phyloP scores from a whole-genome alignment of 164 flowering plant genomes.

The Umbellularia californica region DNA sequence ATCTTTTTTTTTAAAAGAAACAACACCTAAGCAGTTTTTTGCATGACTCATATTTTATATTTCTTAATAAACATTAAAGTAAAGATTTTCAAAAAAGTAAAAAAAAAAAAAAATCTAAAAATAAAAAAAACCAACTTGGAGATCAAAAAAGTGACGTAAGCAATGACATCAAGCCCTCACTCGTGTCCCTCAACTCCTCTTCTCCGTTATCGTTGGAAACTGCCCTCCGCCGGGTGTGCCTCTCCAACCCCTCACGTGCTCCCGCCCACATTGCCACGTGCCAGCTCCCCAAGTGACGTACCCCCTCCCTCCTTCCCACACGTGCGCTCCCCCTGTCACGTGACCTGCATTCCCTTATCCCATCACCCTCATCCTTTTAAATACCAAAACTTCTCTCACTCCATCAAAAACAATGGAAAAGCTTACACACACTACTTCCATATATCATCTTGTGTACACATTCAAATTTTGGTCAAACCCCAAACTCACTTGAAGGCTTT shows the following conservation, averaged over 20 bases:
- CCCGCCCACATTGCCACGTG: slow-evolving; percentile 16
- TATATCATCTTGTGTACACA: too few species aligned
- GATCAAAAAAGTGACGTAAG: neutral
- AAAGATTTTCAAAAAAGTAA: too few species aligned
- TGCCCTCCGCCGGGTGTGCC: slow-evolving; percentile 6
- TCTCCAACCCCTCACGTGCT: neutral
- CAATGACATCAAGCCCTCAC: neutral
- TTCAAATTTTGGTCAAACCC: too few species aligned
- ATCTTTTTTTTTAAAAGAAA: too few species aligned
- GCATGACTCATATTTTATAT: too few species aligned
- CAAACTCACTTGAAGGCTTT: too few species aligned
- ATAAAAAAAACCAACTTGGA: neutral
- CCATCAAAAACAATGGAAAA: neutral
- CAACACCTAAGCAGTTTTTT: too few species aligned
- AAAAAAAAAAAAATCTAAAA: too few species aligned
- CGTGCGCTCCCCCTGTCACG: slow-evolving; percentile 5
- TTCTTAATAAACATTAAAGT: too few species aligned
- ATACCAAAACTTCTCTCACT: neutral
- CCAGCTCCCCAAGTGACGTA: slow-evolving; percentile 2
- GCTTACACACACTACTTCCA: too few species aligned
- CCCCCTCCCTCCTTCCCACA: slow-evolving; percentile 4
- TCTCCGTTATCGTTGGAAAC: slow-evolving; percentile 7
- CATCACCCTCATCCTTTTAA: slow-evolving; percentile 8
- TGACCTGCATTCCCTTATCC: slow-evolving; percentile 8
- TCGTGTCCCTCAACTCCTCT: neutral